phyloP scores from a whole-genome alignment of 2,329 filamentous ascomycete species.

The Paradendryphiella salina region DNA sequence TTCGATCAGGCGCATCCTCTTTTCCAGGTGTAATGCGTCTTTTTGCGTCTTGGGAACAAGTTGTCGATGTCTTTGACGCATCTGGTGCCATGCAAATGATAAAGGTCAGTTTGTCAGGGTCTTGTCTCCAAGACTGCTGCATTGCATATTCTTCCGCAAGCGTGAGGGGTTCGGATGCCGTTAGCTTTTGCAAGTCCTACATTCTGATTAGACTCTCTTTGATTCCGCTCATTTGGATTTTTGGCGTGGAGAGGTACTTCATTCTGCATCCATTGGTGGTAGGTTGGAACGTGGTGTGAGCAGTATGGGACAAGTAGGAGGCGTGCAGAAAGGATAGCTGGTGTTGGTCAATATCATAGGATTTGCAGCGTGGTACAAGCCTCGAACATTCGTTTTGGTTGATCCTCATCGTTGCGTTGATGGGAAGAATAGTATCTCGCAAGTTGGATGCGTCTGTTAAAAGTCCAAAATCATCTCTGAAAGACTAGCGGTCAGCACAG shows the following conservation, averaged over 20 bases:
- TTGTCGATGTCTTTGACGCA: background rate
- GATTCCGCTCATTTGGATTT: background rate
- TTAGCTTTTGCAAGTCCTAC: conserved; percentile 72
- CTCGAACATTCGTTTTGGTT: conserved; percentile 48
- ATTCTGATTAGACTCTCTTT: background rate
- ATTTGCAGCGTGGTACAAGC: background rate
- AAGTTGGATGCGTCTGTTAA: background rate
- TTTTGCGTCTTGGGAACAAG: background rate
- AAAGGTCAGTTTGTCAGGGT: conserved; percentile 88
- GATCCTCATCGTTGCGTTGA: conserved; percentile 42
- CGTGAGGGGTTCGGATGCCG: conserved; percentile 81
- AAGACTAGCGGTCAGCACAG: background rate
- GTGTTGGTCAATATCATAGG: background rate
- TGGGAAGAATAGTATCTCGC: background rate
- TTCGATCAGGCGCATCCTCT: conserved; percentile 57
- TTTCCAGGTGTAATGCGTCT: conserved; percentile 20
- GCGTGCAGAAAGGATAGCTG: conserved; percentile 68
- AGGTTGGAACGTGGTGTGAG: conserved; percentile 75
- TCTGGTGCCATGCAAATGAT: conserved; percentile 64
- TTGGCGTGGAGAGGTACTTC: conserved; percentile 50
- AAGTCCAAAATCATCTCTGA: background rate
- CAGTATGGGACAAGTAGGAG: conserved; percentile 84
- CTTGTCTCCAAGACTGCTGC: conserved; percentile 82
- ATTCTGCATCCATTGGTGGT: conserved; percentile 92
- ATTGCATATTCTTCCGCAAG: conserved; percentile 85